phyloP scores from a whole-genome alignment of 371 early-diverging fungal species.

The Mortierella sp. region DNA sequence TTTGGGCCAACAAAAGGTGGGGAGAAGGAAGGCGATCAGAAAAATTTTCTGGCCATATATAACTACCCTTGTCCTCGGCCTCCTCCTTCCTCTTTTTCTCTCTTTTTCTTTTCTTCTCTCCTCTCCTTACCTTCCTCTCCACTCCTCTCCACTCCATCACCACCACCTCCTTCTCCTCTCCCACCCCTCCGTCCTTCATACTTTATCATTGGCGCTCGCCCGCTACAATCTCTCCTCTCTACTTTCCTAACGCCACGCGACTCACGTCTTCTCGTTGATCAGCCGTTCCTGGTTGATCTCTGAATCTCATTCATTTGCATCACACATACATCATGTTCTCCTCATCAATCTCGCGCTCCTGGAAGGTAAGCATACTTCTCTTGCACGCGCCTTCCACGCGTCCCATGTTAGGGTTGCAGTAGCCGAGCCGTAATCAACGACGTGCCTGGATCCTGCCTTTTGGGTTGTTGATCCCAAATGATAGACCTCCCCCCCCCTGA shows the following conservation, averaged over 20 bases:
- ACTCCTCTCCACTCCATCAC: conserved; percentile 8
- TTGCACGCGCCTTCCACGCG: too few relatives aligned
- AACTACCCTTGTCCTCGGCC: conserved; percentile 7
- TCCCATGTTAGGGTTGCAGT: too few relatives aligned
- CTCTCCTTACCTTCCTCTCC: neutral
- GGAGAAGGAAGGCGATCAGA: neutral
- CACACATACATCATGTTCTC: conserved; percentile 29
- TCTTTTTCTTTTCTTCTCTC: conserved; percentile 4
- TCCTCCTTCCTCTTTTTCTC: conserved; percentile 1
- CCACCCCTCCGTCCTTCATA: neutral
- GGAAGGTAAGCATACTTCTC: conserved; percentile 27
- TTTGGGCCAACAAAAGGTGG: neutral
- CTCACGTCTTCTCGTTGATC: neutral
- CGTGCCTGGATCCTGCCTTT: too few relatives aligned
- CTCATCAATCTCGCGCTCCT: conserved; percentile 50
- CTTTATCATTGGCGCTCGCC: neutral
- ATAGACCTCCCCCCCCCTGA: too few relatives aligned
- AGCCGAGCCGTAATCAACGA: too few relatives aligned
- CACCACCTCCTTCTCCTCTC: conserved; percentile 8
- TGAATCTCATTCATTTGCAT: neutral
- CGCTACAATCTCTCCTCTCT: neutral
- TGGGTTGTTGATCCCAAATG: too few relatives aligned
- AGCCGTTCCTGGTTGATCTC: neutral
- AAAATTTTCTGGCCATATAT: neutral
- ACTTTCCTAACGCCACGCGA: neutral